Evolutionary conservation across 305 asterid species (phyloP), one percentile per base, ranked within the genome.

Genomic region (Fraxinus greggii): DNA sequence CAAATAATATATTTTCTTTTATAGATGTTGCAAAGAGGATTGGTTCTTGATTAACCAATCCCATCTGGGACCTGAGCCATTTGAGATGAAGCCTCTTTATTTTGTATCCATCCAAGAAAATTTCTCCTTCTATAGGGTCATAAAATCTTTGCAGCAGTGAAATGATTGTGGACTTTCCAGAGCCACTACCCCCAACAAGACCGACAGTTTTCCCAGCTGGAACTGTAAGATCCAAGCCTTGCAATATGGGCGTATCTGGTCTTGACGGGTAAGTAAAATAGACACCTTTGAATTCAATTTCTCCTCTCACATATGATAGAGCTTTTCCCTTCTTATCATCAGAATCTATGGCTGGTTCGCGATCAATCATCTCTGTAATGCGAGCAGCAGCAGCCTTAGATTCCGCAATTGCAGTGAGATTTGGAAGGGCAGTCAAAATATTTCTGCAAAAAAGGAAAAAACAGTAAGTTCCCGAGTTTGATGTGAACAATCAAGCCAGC

Each of bases 51-150:
- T 88, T 93, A 26, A 93, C 97, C 79, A 93, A 81, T 10, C 97
- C 97, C 93, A 93, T 90, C 78, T 92, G 95, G 75, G 97, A 92
- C 78, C 97, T 90, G 84, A 92, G 21, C 96, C 96, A 93, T 79
- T 92, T 93, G 79, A 93, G 92, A 86, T 93, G 97, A 7, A 93
- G 87, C 88, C 86, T 86, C 79, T 87, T 90, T 78, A 93, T 93
- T 82, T 89, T 92, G 88, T 91, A 63, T n/a, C 96, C 97, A 69
- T 93, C 97, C 33, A 93, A 84, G 40, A 86, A 72, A 28, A 93
- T 89, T 35, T 93, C 94, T 5, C 97, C 97, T 83, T 90, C 93
- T 38, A 86, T 79, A 5, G 96, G 94, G 70, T 93, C 96, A 9
- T 93, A 93, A 76, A 93, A 93, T 83, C 97, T 85, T 74, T 92